Conservation (phyloP, 2,329 filamentous ascomycete genomes). For the Aspergillus phoenicis region DNA sequence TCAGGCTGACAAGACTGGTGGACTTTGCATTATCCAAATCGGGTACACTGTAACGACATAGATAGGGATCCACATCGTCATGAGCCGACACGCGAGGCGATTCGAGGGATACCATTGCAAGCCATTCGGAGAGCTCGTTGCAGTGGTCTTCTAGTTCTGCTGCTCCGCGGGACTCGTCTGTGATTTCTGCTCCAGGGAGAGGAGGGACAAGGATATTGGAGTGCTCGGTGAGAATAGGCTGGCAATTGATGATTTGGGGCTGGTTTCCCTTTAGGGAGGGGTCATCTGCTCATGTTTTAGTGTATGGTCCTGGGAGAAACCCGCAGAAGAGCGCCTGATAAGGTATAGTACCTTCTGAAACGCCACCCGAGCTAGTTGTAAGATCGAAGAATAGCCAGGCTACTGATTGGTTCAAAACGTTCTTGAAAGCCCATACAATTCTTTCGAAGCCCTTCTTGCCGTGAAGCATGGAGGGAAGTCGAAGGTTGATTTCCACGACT, state of each 20-base stretch:
- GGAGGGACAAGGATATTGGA: conserved; percentile 35
- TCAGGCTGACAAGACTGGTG: conserved; percentile 40
- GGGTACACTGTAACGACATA: conserved; percentile 47
- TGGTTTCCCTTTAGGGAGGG: conserved; percentile 40
- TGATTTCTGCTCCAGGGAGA: conserved; percentile 31
- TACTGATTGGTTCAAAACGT: conserved; percentile 68
- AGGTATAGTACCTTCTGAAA: conserved; percentile 47
- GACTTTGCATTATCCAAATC: conserved; percentile 27
- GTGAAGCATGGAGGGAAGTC: conserved; percentile 72
- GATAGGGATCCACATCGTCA: conserved; percentile 47
- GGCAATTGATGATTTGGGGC: conserved; percentile 39
- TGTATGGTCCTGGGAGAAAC: too few relatives aligned
- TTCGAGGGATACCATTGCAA: conserved; percentile 56
- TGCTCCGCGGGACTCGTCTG: conserved; percentile 32
- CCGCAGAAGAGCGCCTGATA: neutral
- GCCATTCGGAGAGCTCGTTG: conserved; percentile 63
- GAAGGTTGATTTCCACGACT: conserved; percentile 79
- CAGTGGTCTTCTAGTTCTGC: conserved; percentile 63
- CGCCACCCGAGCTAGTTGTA: conserved; percentile 21
- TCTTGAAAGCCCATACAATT: conserved; percentile 74
- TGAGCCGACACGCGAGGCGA: conserved; percentile 42
- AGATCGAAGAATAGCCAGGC: conserved; percentile 80
- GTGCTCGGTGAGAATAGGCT: conserved; percentile 28
- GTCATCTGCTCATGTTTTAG: conserved; percentile 27
- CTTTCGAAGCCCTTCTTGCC: conserved; percentile 83